phyloP scores from a whole-genome alignment of 192 early-diverging fungal species.

The Gonapodya sp. region DNA sequence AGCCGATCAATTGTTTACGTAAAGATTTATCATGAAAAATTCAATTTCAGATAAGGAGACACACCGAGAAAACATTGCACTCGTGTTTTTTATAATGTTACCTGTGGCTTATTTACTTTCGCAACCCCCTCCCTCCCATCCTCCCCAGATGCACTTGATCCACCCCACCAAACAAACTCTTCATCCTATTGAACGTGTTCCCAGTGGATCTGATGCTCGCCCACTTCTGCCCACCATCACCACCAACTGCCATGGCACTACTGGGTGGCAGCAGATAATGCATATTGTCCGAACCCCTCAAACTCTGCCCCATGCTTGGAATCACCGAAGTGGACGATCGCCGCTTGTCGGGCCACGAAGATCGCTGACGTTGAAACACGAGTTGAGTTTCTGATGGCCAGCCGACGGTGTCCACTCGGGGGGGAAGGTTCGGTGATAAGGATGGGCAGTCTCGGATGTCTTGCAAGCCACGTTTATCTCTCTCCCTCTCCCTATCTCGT shows the following conservation, averaged over 20 bases:
- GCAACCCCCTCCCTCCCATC: not conserved
- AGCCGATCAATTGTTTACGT: too few relatives aligned
- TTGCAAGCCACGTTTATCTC: too few relatives aligned
- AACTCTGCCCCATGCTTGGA: not conserved
- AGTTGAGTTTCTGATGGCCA: not conserved
- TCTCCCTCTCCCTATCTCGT: too few relatives aligned
- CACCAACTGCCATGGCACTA: not conserved
- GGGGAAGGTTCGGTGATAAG: too few relatives aligned
- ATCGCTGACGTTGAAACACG: not conserved
- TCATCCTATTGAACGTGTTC: not conserved
- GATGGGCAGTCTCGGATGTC: too few relatives aligned
- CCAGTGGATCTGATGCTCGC: not conserved
- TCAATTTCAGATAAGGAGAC: too few relatives aligned
- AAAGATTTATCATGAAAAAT: too few relatives aligned
- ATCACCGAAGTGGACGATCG: not conserved
- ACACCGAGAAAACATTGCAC: too few relatives aligned
- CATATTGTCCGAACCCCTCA: not conserved
- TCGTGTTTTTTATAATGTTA: too few relatives aligned
- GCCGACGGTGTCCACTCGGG: not conserved
- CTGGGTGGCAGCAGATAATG: not conserved
- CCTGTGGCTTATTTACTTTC: too few relatives aligned
- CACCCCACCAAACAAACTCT: not conserved
- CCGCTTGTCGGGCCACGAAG: not conserved
- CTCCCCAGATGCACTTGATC: too few relatives aligned
- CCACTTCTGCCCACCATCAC: not conserved